phyloP scores from a whole-genome alignment of 305 asterid species.

The Ajuga reptans region DNA sequence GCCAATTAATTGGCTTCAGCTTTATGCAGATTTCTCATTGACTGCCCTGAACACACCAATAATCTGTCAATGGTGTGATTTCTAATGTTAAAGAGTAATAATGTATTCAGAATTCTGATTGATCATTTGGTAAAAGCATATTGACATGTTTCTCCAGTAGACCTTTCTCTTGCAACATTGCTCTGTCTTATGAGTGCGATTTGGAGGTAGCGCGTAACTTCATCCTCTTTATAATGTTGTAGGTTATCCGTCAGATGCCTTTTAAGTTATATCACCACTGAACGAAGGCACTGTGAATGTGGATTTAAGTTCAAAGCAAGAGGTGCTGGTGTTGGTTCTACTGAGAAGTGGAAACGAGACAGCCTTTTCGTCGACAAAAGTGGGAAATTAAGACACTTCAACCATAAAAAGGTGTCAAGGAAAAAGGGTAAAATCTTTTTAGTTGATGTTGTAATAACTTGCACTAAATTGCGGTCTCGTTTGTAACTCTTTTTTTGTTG shows the following conservation, averaged over 20 bases:
- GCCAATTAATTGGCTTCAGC: background rate
- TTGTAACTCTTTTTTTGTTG: slow-evolving; percentile 14
- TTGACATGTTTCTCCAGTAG: background rate
- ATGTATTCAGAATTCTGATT: background rate
- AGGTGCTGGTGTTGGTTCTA: slow-evolving; percentile 35
- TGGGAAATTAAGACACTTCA: slow-evolving; percentile 52
- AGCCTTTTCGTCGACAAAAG: slow-evolving; percentile 57
- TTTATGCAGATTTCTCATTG: background rate
- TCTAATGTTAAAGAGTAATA: too few relatives aligned
- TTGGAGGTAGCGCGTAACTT: background rate
- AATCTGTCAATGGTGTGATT: too few relatives aligned
- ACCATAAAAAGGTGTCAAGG: slow-evolving; percentile 70
- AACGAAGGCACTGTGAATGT: slow-evolving; percentile 30
- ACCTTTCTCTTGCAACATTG: background rate
- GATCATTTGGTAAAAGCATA: background rate
- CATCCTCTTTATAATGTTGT: background rate
- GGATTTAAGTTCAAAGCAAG: slow-evolving; percentile 42
- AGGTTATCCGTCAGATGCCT: slow-evolving; percentile 53
- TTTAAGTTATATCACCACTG: slow-evolving; percentile 27
- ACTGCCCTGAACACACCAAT: background rate
- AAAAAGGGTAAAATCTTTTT: slow-evolving; percentile 41
- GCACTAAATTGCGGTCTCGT: background rate
- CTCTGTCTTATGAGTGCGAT: background rate
- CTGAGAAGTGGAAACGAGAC: slow-evolving; percentile 60
- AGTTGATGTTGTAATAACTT: background rate